Percentiles rank a stretch among this genome's conserved stretches.
Evolutionary conservation across 768 basidiomycete species (phyloP).

Genomic region (Tulasnella sp.): DNA sequence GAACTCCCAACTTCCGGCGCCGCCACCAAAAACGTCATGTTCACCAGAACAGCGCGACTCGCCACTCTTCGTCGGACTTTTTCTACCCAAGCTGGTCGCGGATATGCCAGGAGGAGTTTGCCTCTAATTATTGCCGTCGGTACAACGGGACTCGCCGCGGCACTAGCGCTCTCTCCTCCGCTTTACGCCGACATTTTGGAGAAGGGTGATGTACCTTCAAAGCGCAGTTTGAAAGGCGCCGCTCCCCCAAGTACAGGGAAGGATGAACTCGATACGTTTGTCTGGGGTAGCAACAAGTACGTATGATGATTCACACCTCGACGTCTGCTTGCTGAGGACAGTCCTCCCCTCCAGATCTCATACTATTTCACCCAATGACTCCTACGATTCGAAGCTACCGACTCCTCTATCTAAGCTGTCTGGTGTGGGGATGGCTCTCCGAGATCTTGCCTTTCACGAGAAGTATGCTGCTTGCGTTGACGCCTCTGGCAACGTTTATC

Average conservation of each 20-base stretch:
- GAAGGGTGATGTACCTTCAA: not conserved
- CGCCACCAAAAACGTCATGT: not conserved
- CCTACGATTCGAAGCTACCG: slow-evolving; percentile 6
- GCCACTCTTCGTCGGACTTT: not conserved
- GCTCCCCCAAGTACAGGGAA: not conserved
- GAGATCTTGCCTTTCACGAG: slow-evolving; percentile 62
- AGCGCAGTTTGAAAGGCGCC: not conserved
- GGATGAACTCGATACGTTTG: slow-evolving; percentile 41
- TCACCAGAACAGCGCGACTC: not conserved
- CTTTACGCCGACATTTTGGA: slow-evolving; percentile 8
- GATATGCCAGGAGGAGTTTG: not conserved
- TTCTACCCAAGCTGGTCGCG: not conserved
- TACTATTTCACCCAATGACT: not conserved
- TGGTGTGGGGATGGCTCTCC: slow-evolving; percentile 48
- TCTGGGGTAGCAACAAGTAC: slow-evolving; percentile 73
- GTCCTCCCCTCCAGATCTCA: not conserved
- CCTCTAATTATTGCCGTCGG: not conserved
- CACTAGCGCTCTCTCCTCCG: not conserved
- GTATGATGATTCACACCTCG: slow-evolving; percentile 18
- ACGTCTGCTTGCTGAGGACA: slow-evolving; percentile 5
- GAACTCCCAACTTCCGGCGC: slow-evolving; percentile 2
- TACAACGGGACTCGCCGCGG: not conserved
- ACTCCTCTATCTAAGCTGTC: slow-evolving; percentile 42
- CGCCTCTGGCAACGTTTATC: slow-evolving; percentile 70
- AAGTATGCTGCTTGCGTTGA: slow-evolving; percentile 69